phyloP scores from a whole-genome alignment of 2,329 filamentous ascomycete species.

The Lizonia empirigonia region DNA sequence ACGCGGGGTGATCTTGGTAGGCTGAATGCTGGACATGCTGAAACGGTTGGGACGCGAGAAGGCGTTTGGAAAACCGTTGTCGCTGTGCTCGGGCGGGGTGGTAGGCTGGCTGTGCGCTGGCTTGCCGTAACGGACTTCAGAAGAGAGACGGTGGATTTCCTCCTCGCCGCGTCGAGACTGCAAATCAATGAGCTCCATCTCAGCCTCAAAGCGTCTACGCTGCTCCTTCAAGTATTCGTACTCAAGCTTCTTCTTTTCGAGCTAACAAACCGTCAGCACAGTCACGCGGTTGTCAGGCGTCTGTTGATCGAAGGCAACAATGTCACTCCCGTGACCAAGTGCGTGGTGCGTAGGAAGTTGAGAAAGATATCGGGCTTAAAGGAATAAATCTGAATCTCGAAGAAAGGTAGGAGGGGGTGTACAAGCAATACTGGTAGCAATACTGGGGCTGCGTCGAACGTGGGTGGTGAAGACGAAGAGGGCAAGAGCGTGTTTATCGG shows the following conservation, averaged over 20 bases:
- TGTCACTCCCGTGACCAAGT: slow-evolving; percentile 13
- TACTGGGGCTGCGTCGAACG: background rate
- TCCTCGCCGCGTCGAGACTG: slow-evolving; percentile 82
- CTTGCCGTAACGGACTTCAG: slow-evolving; percentile 75
- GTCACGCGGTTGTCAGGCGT: slow-evolving; percentile 24
- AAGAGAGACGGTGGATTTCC: slow-evolving; percentile 83
- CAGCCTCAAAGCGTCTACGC: slow-evolving; percentile 85
- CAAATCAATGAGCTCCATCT: slow-evolving; percentile 88
- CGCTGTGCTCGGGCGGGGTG: slow-evolving; percentile 90
- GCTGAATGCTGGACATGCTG: slow-evolving; percentile 79
- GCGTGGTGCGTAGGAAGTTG: slow-evolving; percentile 19
- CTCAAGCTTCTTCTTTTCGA: slow-evolving; percentile 92
- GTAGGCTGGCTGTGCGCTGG: slow-evolving; percentile 82
- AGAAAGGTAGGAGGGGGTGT: slow-evolving; percentile 22
- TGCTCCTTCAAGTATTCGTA: slow-evolving; percentile 91
- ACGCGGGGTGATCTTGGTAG: slow-evolving; percentile 68
- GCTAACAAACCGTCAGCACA: slow-evolving; percentile 58
- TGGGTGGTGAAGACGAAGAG: slow-evolving; percentile 11
- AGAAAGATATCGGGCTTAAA: slow-evolving; percentile 16
- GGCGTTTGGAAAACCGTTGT: slow-evolving; percentile 77
- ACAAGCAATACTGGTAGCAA: slow-evolving; percentile 27
- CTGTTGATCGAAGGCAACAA: slow-evolving; percentile 23
- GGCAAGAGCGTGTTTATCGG: background rate
- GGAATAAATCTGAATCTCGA: slow-evolving; percentile 15
- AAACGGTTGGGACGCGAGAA: slow-evolving; percentile 87